Evolutionary conservation across 148 eudicot genomes (phyloP), one percentile per base, ranked within the genome.

Genomic region (Fagopyrum tataricum): DNA sequence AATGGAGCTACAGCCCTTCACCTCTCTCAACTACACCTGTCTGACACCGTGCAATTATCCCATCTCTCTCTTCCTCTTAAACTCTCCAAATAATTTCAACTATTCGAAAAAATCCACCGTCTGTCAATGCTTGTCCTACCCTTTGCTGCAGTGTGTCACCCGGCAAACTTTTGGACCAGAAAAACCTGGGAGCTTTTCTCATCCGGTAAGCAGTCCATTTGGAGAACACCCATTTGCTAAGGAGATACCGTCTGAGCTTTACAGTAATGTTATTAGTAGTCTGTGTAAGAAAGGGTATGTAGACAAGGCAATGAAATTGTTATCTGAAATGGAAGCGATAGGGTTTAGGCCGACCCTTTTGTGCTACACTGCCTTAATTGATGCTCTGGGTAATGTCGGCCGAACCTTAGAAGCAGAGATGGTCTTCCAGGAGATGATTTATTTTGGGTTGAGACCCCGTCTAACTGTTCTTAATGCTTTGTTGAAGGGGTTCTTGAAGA

Each of bases 331-430:
- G 93, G 97, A 94, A 77, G 90, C 96, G 52, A 51, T 89, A 62
- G 95, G 96, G 0, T 81, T 70, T 66, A 78, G 62, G 17, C 90
- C 86, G 5, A 87, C 85, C 64, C 74, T 80, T 17, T 12, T 67
- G 40, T 84, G 87, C 17, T 91, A 91, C 75, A 74, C 79, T 13
- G 69, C 82, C 62, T 78, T 94, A 42, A 83, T 94, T 78, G 78
- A 82, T 48, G 86, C 82, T 74, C 87, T 94, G 61, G 89, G 85
- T 62, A 79, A 76, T 79, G 85, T 78, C 53, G 98, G 93, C 24
- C 88, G 98, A 76, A 89, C 93, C 64, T 76, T 83, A 46, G 98
- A 94, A 84, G 95, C 94, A 37, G 98, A 94, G 41, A 89, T 87
- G 20, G 66, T 94, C 49, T 91, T 89, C 66, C 92, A 85, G 67